These are phyloP conservation scores for Gonapodya sp. DNA, from an alignment of 192 early-diverging fungal species.

Conservation along the genomic window DNA sequence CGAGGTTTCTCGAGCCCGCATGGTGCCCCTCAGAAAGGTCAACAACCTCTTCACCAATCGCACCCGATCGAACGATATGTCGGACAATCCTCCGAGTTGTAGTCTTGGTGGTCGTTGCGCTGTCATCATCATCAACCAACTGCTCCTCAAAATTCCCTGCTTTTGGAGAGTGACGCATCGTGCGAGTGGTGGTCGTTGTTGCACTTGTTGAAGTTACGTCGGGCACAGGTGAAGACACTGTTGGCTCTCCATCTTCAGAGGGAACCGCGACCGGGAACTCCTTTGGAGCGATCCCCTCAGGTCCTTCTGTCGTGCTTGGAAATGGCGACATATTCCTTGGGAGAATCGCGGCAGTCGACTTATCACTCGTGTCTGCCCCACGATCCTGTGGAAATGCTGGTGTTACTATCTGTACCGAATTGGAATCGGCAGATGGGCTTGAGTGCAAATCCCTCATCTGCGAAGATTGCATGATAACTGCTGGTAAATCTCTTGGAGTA, in stretches of 20 bases:
- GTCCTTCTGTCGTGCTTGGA: background rate
- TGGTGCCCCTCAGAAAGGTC: too few relatives aligned
- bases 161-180: background rate
- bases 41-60: too few relatives aligned
- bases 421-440: too few relatives aligned
- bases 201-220: background rate
- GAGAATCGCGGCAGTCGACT: too few relatives aligned
- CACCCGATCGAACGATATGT: background rate
- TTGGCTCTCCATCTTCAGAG: background rate
- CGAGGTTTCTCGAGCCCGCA: too few relatives aligned
- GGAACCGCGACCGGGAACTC: background rate
- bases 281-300: background rate
- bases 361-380: too few relatives aligned
- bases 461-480: too few relatives aligned
- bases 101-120: background rate
- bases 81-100: background rate
- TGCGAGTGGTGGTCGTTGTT: background rate
- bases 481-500: too few relatives aligned
- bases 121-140: background rate
- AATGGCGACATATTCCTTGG: too few relatives aligned
- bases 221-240: background rate
- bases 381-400: too few relatives aligned
- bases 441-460: too few relatives aligned
- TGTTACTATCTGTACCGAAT: too few relatives aligned
- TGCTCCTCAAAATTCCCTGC: background rate